Evolutionary conservation across 192 early-diverging fungal genomes (phyloP), one percentile per base, ranked within the genome.

Genomic region (Gamsiella multidivaricata): DNA sequence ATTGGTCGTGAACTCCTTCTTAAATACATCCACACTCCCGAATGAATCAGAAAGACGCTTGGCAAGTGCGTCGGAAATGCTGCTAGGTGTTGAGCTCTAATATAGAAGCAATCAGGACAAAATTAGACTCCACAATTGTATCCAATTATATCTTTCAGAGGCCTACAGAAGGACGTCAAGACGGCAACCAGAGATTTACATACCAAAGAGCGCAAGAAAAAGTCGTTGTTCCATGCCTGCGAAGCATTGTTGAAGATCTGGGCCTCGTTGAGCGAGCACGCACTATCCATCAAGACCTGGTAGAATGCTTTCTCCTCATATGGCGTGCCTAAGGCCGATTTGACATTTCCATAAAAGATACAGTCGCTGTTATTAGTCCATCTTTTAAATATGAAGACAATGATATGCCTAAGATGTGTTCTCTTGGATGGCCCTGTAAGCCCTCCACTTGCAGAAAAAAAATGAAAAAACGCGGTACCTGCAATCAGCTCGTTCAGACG

Each of bases 141-240:
- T n/a, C n/a, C n/a, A n/a, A n/a, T n/a, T n/a, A n/a, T n/a, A n/a
- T n/a, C n/a, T n/a, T n/a, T n/a, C n/a, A n/a, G n/a, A n/a, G n/a
- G n/a, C n/a, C n/a, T n/a, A n/a, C n/a, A n/a, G n/a, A n/a, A n/a
- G n/a, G n/a, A n/a, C n/a, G n/a, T n/a, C 39, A 14, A 41, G 39
- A 41, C 39, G 14, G 7, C 14, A 41, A 41, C 39, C 8, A 29
- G n/a, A 60, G 22, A 3, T 34, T 2, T 57, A 8, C 61, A 51
- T 70, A 80, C 81, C 76, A 83, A 64, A 12, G 75, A 43, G 33
- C 65, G 76, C 26, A 83, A 69, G 58, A 83, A 83, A 65, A 83
- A 83, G 72, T 83, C 81, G 45, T 83, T 83, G 68, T 83, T 83
- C 70, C 75, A 83, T 31, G 71, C 68, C 37, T 83, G 81, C 0